phyloP scores from a whole-genome alignment of 1,139 yeast species.

The Pichia sp. region DNA sequence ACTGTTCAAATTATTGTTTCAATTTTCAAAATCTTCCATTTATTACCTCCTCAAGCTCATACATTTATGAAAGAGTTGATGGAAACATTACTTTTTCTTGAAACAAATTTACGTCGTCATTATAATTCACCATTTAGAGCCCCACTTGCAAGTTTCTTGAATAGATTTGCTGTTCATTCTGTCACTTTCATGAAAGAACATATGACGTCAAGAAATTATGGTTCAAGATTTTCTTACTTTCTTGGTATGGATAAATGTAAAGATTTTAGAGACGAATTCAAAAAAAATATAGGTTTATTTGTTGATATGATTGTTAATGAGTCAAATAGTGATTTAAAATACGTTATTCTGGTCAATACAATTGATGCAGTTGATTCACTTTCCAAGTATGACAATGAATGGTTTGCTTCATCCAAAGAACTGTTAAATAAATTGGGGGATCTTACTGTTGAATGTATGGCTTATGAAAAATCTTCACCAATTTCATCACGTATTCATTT shows the following conservation, averaged over 20 bases:
- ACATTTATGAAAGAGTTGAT: conserved; percentile 86
- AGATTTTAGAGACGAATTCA: conserved; percentile 49
- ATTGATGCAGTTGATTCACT: conserved; percentile 59
- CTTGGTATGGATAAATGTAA: conserved; percentile 54
- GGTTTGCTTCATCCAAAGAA: conserved; percentile 55
- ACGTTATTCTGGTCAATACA: conserved; percentile 62
- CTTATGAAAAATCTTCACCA: conserved; percentile 37
- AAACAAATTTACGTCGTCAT: conserved; percentile 77
- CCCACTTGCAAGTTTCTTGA: conserved; percentile 85
- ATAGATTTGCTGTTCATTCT: conserved; percentile 75
- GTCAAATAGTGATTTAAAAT: conserved; percentile 46
- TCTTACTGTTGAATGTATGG: conserved; percentile 40
- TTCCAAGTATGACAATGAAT: conserved; percentile 45
- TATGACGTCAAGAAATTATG: conserved; percentile 62
- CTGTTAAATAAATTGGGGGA: conserved; percentile 34
- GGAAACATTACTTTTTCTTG: conserved; percentile 68
- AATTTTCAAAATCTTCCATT: conserved; percentile 83
- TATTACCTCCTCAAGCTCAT: conserved; percentile 86
- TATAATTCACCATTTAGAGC: conserved; percentile 83
- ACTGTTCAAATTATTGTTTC: conserved; percentile 85
- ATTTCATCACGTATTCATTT: conserved; percentile 59
- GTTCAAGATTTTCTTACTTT: conserved; percentile 59
- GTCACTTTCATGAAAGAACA: conserved; percentile 64
- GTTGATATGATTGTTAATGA: conserved; percentile 38
- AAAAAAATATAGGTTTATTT: conserved; percentile 41